phyloP scores from a whole-genome alignment of 75 land plant species.

The Ceratopteris richardii region DNA sequence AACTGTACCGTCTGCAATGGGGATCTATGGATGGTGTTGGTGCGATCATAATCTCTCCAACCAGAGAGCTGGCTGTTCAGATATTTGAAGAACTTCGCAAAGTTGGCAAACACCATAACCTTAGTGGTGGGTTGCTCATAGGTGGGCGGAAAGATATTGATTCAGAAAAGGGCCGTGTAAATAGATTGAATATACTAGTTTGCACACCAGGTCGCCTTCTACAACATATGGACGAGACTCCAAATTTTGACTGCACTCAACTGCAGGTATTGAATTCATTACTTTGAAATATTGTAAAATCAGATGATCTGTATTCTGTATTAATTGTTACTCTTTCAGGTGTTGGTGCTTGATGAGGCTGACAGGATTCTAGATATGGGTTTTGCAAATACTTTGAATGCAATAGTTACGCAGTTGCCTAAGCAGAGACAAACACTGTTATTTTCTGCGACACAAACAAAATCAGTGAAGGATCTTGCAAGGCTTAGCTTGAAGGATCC shows the following conservation, averaged over 20 bases:
- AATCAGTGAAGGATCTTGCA: slow-evolving; percentile 89
- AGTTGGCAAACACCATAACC: slow-evolving; percentile 72
- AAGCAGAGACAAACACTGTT: slow-evolving; percentile 77
- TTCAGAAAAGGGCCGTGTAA: slow-evolving; percentile 67
- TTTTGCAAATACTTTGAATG: slow-evolving; percentile 68
- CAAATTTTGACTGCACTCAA: slow-evolving; percentile 86
- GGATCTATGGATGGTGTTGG: slow-evolving; percentile 89
- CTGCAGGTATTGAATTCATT: slow-evolving; percentile 51
- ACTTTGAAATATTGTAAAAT: no score
- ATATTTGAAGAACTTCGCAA: slow-evolving; percentile 74
- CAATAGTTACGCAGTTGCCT: slow-evolving; percentile 79
- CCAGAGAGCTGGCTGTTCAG: slow-evolving; percentile 87
- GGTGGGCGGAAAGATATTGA: slow-evolving; percentile 92
- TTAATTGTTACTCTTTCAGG: slow-evolving; percentile 24
- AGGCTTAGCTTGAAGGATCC: slow-evolving; percentile 92
- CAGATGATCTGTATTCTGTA: no score
- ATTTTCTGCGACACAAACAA: slow-evolving; percentile 96
- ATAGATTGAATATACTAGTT: slow-evolving; percentile 68
- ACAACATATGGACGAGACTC: slow-evolving; percentile 99
- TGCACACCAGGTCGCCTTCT: slow-evolving; percentile 98
- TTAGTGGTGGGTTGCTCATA: slow-evolving; percentile 91
- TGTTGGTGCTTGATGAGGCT: slow-evolving; percentile 96
- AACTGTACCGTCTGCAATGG: slow-evolving; percentile 74
- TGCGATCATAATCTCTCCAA: slow-evolving; percentile 85
- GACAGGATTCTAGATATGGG: slow-evolving; percentile 90